Percentiles rank a stretch among this genome's conserved stretches.
Conservation (phyloP, 106 monocot genomes). For the Dendrobium huoshanense region DNA sequence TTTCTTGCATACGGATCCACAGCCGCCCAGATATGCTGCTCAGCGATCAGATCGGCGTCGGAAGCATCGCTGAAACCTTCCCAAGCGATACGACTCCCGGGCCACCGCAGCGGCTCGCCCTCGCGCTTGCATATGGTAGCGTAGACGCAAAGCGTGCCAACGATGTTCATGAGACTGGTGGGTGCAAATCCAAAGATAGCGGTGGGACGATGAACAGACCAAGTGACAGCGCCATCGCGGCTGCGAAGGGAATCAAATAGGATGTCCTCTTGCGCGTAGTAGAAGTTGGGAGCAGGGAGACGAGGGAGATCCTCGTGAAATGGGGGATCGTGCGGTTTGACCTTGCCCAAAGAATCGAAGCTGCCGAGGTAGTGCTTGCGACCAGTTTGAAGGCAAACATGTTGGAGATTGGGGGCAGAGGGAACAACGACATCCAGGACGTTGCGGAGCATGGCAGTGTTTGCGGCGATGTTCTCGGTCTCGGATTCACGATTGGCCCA, state of each 20-base stretch:
- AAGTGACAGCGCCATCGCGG: constrained; percentile 17
- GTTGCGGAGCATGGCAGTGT: constrained; percentile 73
- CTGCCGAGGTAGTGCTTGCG: constrained; percentile 70
- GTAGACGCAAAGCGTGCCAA: constrained; percentile 35
- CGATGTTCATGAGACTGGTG: constrained; percentile 19
- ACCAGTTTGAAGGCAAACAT: constrained; percentile 80
- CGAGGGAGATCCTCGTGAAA: constrained; percentile 57
- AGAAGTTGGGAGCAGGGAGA: constrained; percentile 45
- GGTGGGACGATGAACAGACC: constrained; percentile 56
- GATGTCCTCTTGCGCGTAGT: constrained; percentile 51
- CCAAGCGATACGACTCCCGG: constrained; percentile 20
- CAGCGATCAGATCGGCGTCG: constrained; percentile 48
- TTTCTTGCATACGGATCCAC: constrained; percentile 58
- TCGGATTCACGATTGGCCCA: constrained; percentile 44
- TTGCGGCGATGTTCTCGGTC: constrained; percentile 38
- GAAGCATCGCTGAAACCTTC: constrained; percentile 37
- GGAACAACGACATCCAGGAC: constrained; percentile 48
- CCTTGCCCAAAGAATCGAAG: constrained; percentile 29
- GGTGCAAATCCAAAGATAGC: constrained; percentile 30
- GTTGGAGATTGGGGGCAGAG: constrained; percentile 47
- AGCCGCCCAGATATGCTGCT: constrained; percentile 67
- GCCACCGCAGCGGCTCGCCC: constrained; percentile 17
- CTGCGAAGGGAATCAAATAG: constrained; percentile 27
- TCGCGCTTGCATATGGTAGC: constrained; percentile 41
- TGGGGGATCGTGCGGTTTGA: constrained; percentile 37